Conservation (phyloP, 306 rosid genomes). For the Malus sylvestris region DNA sequence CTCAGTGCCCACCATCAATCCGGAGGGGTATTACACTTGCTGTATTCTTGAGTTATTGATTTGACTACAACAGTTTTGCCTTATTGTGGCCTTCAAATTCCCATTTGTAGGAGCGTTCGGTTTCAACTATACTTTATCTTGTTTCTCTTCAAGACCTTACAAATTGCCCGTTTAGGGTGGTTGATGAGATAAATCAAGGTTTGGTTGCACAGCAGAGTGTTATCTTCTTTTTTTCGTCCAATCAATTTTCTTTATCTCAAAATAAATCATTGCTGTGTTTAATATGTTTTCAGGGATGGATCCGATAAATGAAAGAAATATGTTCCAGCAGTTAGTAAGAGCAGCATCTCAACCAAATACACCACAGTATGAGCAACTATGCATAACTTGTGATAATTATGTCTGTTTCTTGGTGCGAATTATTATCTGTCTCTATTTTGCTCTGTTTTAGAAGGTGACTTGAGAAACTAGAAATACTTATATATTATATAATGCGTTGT, state of each 20-base stretch:
- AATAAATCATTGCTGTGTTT: constrained; percentile 8
- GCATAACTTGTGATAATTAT: background rate
- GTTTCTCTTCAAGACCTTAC: constrained; percentile 97
- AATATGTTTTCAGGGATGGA: constrained; percentile 69
- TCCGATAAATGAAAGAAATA: constrained; percentile 93
- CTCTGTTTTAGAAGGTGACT: background rate
- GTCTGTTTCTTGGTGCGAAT: background rate
- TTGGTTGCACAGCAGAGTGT: constrained; percentile 16
- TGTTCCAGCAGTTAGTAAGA: constrained; percentile 98
- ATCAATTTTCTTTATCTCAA: background rate
- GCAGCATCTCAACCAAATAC: constrained; percentile 95
- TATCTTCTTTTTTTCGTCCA: background rate
- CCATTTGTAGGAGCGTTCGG: constrained; percentile 69
- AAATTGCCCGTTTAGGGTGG: constrained; percentile 93
- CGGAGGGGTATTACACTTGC: constrained; percentile 70
- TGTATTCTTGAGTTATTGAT: constrained; percentile 9
- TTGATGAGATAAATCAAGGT: constrained; percentile 99
- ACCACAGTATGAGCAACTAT: constrained; percentile 62
- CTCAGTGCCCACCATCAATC: constrained; percentile 96
- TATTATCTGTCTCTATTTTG: background rate
- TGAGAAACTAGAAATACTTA: too few species aligned
- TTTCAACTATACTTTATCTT: constrained; percentile 92
- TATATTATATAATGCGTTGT: too few species aligned
- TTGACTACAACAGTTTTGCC: background rate
- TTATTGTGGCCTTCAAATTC: constrained; percentile 11